Conservation (phyloP, 371 early-diverging fungal genomes). For the Actinomucor elegans region DNA sequence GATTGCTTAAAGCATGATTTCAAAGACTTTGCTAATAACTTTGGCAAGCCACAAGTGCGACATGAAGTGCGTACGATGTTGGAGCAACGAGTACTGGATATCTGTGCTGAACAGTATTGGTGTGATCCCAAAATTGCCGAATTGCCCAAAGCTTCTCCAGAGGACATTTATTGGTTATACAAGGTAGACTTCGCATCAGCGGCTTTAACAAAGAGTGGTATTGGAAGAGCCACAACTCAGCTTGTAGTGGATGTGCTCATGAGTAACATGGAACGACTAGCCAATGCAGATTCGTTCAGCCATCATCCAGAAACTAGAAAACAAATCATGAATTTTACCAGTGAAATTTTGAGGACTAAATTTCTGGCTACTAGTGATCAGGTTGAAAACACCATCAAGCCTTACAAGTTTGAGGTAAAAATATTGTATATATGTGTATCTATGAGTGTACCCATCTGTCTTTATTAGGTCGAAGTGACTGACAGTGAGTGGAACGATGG, state of each 20-base stretch:
- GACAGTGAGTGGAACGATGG: conserved; percentile 93
- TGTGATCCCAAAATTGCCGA: conserved; percentile 71
- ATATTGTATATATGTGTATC: too few species aligned
- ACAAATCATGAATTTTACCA: conserved; percentile 78
- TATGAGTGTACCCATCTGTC: too few species aligned
- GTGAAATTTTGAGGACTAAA: conserved; percentile 81
- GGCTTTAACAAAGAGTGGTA: conserved; percentile 89
- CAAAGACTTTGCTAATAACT: conserved; percentile 85
- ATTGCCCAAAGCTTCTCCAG: conserved; percentile 57
- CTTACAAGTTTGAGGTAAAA: conserved; percentile 91
- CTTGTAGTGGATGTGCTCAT: conserved; percentile 86
- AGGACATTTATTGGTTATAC: conserved; percentile 78
- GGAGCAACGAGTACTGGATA: conserved; percentile 85
- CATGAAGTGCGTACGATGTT: conserved; percentile 87
- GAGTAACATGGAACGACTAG: conserved; percentile 79
- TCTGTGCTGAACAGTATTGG: conserved; percentile 93
- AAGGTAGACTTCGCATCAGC: conserved; percentile 83
- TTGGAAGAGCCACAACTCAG: conserved; percentile 91
- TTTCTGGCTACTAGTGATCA: conserved; percentile 90
- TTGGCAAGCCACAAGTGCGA: conserved; percentile 90
- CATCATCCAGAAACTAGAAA: conserved; percentile 85
- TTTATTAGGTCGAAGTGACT: conserved; percentile 77
- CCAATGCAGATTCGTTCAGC: conserved; percentile 79
- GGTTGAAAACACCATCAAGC: conserved; percentile 98
- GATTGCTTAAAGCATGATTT: conserved; percentile 91